Conservation (phyloP, 805 yeast genomes). For the Lachancea cidri region DNA sequence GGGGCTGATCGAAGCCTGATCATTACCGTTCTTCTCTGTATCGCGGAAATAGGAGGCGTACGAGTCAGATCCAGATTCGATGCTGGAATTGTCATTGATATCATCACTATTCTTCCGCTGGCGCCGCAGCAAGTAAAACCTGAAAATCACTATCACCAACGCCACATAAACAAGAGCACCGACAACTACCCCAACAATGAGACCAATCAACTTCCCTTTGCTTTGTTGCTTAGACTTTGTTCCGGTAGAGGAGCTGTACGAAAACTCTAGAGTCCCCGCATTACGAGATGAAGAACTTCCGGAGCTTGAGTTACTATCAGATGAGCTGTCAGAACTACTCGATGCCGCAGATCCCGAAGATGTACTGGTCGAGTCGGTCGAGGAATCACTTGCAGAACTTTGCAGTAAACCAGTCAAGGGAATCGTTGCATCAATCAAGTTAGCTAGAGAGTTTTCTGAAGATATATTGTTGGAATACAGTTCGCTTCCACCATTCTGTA, state of each 20-base stretch:
- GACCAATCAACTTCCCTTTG: conserved; percentile 57
- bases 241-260: conserved; percentile 13
- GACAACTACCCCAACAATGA: conserved; percentile 75
- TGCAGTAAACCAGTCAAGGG: conserved; percentile 35
- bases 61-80: conserved; percentile 12
- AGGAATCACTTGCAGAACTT: conserved; percentile 44
- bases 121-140: conserved; percentile 41
- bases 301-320: conserved; percentile 10
- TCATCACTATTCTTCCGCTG: conserved; percentile 16
- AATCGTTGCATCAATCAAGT: conserved; percentile 54
- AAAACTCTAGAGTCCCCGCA: conserved; percentile 12
- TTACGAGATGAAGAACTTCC: conserved; percentile 18
- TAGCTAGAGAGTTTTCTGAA: conserved; percentile 53
- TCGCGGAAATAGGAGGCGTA: conserved; percentile 1
- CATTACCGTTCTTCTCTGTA: conserved; percentile 9
- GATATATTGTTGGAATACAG: conserved; percentile 57
- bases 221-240: conserved; percentile 19
- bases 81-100: conserved; percentile 18
- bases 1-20: conserved; percentile 22
- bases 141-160: conserved; percentile 50
- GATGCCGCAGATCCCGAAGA: conserved; percentile 75
- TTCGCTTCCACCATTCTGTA: conserved; percentile 51
- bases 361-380: conserved; percentile 45
- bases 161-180: conserved; percentile 68
- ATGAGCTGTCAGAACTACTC: conserved; percentile 46